Conservation (phyloP, 2,329 filamentous ascomycete species). For the Ophiocordyceps camponoti-leonardi region DNA sequence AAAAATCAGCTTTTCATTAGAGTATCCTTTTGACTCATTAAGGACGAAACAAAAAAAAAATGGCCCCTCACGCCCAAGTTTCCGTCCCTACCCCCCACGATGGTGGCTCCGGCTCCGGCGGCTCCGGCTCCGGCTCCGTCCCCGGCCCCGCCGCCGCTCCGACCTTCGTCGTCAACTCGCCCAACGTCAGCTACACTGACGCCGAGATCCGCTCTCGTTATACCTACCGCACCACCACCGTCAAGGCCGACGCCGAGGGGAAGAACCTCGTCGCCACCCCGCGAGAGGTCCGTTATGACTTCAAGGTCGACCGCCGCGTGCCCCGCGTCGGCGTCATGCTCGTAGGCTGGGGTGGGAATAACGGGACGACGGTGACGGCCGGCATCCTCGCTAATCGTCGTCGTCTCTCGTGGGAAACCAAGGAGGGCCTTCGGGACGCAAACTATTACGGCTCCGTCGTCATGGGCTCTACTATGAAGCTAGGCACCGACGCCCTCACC, state of each 20-base stretch:
- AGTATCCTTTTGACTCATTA: too few relatives aligned
- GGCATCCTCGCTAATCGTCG: constrained; percentile 93
- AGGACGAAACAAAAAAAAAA: constrained; percentile 29
- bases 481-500: constrained; percentile 73
- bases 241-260: constrained; percentile 54
- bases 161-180: constrained; percentile 76
- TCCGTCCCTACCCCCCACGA: constrained; percentile 38
- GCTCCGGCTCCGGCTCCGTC: constrained; percentile 22
- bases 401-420: constrained; percentile 78
- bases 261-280: constrained; percentile 62
- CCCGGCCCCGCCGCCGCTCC: constrained; percentile 36
- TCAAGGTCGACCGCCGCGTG: constrained; percentile 89
- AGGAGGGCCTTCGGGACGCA: constrained; percentile 66
- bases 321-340: constrained; percentile 95
- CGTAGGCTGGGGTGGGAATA: constrained; percentile 96
- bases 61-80: constrained; percentile 81
- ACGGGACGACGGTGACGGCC: constrained; percentile 90
- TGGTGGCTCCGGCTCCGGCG: background rate
- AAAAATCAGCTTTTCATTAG: background rate
- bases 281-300: constrained; percentile 82
- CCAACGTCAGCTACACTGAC: constrained; percentile 84
- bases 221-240: constrained; percentile 84
- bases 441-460: constrained; percentile 98
- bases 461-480: constrained; percentile 95
- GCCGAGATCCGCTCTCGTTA: constrained; percentile 83